Base-by-base conservation (phyloP, 106 monocot genomes). In the Dendrobium huoshanense region DNA sequence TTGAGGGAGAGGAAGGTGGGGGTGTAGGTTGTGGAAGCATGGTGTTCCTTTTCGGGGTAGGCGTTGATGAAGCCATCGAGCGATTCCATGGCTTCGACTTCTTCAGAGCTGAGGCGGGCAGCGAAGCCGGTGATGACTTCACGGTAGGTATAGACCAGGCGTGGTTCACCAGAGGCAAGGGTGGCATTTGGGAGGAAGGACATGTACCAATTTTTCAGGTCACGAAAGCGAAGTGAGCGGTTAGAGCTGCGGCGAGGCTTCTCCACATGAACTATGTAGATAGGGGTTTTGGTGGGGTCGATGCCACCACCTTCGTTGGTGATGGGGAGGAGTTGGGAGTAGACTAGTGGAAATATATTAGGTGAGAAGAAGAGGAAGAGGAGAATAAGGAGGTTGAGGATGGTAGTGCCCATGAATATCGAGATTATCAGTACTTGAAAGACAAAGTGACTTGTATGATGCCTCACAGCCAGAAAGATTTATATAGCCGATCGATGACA, bases 1-100 rank as follows among this genome's bases (percentile, higher is more conserved):
- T 27, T 55, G 18, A 93, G 79, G 7, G 87, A 87, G 0, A 93
- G 70, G 81, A 91, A 93, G 27, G 70, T 17, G 1, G 90, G 88
- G 16, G 93, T 84, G 76, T 85, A 81, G 48, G 90, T 93, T 25
- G 93, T 93, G 43, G 56, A 77, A 4, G 84, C 75, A 0, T 17
- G 5, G 73, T 78, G 41, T 1, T 42, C 9, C 0, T 11, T 58
- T 42, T 82, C 85, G 1, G 82, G 85, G 43, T 90, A 78, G 3
- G 87, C 93, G 0, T n/a, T 18, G 27, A 93, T 41, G 81, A 89
- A 88, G 0, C 87, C 85, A 1, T 80, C 82, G 75, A 33, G 83
- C 0, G 4, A 44, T 58, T 47, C 54, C 51, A 91, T 82, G 18
- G 45, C 80, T 16, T 78, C 67, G 3, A 85, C 44, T 73, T 90